Evolutionary conservation across 352 stramenopile species (phyloP), one percentile per base, ranked within the genome.

Genomic region (Phytopythium kandeliae): DNA sequence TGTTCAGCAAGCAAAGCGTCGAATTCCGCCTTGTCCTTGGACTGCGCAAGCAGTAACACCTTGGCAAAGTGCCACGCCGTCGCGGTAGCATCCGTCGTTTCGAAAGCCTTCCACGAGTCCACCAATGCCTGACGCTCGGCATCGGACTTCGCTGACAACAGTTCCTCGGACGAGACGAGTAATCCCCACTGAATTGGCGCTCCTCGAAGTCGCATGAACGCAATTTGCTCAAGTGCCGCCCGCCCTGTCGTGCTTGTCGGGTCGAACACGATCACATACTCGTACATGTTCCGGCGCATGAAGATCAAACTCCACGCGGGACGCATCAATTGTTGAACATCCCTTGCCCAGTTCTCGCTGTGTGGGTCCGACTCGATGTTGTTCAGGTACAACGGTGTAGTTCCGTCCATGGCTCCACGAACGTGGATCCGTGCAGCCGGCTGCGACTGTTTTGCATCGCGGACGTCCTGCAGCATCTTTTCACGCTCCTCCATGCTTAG

Each of bases 251-350:
- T 70, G 10, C 71, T 73, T 13, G 71, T 67, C 34, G 83, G 81
- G 43, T 92, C 81, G 41, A 94, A 65, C 8, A 79, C 76, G 48
- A 94, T 44, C 16, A 90, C 68, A 50, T 78, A 84, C 41, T 94
- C 83, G 58, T 94, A 94, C 83, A 94, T 94, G 43, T 92, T 91
- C 57, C 85, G 86, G 47, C 83, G 74, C 41, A 94, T 51, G 51
- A 91, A 92, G 45, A 94, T 89, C 37, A 92, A 66, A 51, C 88
- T 89, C 83, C 83, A 94, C 16, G 80, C 57, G 16, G 70, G 79
- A 0, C 65, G 69, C 47, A 59, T 63, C 15, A 94, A 60, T 7
- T 65, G 52, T 9, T 63, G 57, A 9, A 94, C 46, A 49, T 85
- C 58, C 4, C 43, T 50, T 2, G 71, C 57, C 81, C 81, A 92